Base-by-base conservation (phyloP, 225 moss, liverwort and hornwort species). In the Polytrichum formosum region DNA sequence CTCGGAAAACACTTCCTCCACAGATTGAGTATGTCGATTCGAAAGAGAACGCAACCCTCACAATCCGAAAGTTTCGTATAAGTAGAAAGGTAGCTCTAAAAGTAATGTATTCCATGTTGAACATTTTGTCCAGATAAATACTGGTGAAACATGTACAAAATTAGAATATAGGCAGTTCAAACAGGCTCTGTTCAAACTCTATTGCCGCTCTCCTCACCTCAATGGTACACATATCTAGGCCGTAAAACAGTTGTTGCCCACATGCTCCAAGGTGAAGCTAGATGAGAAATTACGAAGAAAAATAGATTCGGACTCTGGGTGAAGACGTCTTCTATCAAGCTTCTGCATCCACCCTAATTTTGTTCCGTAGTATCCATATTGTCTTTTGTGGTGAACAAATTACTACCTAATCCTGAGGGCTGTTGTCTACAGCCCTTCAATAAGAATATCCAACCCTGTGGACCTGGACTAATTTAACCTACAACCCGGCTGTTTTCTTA, bases 401-500 rank as follows among this genome's bases (percentile, higher is more conserved):
- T 23, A 69, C 29, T 67, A 78, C 27, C 80, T 73, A 76, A 73
- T 27, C 18, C 74, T 64, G 70, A 61, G 37, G 26, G 78, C 70
- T 30, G 30, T 27, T 65, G 67, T n/a, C 69, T 60, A 29, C 67
- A 27, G 0, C 27, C 53, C 54, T 67, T 2, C 23, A 67, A 55
- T 33, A 67, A 67, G 67, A 67, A 67, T 67, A 4, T 28, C 26
- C 67, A 53, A 67, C 25, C 7, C 53, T 67, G 17, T 22, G 26
- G 28, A 59, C 67, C 30, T 53, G 37, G 17, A 31, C 54, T 26
- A 23, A 25, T 23, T 4, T 67, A 59, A 54, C 74, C 84, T 94
- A 94, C 72, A 94, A 76, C 70, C 94, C 94, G 1, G 94, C 91
- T 23, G 80, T 77, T 76, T 91, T 94, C 87, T 94, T 94, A 26